Base-by-base conservation (phyloP, 176 grass and related monocot species). In the Oryza officinalis region DNA sequence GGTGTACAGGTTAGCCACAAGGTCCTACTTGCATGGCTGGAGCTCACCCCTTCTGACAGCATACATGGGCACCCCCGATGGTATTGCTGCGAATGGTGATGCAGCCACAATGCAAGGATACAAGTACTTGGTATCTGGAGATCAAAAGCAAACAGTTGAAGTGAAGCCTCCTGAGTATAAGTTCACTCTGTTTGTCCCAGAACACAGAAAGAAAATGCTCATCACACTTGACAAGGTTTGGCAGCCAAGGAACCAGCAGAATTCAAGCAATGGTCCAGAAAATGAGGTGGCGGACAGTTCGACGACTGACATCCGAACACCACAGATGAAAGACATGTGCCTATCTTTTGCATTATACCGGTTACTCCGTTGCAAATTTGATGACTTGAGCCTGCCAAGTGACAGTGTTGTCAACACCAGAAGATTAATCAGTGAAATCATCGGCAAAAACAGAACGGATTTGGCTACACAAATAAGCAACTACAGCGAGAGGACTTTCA, bases 141-240 rank as follows among this genome's bases (percentile, higher is more conserved):
- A 32, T 32, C 31, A 32, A 0, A 32, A 32, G 31, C 31, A 32
- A 32, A 32, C 31, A 32, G 31, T 32, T 0, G 0, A 32, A 32
- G 31, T 32, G 31, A 32, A 52, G 32, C 14, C 38, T 1, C 27
- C 69, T 72, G 26, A 0, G 28, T 68, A 82, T 4, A 20, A 54
- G 7, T 57, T 82, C 71, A 8, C 26, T 12, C 8, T 38, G 3
- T 2, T 10, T 0, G 15, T 69, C 0, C 41, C 41, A 43, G 0
- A 5, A 8, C 1, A 0, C 13, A 3, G 11, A 7, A 43, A 40
- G 32, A 10, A 3, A n/a, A 20, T n/a, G 65, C 26, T 82, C 2
- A 28, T 82, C 67, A 82, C 80, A 8, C 80, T 82, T 15, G 67
- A 82, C 0, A 82, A 35, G 11, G 60, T 25, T 43, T 73, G 80